A percentile compares a stretch with the other conserved stretches of the same genome.
These are phyloP conservation scores for Petrea volubilis DNA, from an alignment of 257 asterid genomes.

Conservation along the genomic window DNA sequence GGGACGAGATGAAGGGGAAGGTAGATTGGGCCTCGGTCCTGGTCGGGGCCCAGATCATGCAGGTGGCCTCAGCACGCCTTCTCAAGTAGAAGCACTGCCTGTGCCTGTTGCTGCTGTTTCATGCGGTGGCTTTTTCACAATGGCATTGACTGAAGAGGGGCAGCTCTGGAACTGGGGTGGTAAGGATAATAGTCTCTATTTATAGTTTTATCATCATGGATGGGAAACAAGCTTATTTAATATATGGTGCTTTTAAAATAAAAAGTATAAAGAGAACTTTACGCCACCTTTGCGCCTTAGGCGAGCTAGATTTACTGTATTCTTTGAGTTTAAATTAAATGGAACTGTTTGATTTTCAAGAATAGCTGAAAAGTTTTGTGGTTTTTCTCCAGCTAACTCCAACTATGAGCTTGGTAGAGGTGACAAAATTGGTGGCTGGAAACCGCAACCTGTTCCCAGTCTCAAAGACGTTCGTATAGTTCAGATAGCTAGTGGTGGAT, in stretches of 20 bases:
- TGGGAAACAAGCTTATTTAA: not conserved
- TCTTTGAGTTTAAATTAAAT: not conserved
- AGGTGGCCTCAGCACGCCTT: conserved; percentile 88
- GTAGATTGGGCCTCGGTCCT: conserved; percentile 98
- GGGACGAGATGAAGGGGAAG: conserved; percentile 99
- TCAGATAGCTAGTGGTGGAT: conserved; percentile 97
- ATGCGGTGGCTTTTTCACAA: conserved; percentile 97
- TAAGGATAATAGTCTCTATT: conserved; percentile 25
- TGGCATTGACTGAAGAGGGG: conserved; percentile 86
- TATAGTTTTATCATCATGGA: not conserved
- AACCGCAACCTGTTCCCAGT: conserved; percentile 81
- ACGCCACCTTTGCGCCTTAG: not conserved
- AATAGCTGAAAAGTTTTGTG: conserved; percentile 10
- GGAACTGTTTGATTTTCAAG: not conserved
- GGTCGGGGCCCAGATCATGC: conserved; percentile 89
- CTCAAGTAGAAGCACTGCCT: conserved; percentile 70
- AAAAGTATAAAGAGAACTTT: not conserved
- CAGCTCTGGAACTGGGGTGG: conserved; percentile 99
- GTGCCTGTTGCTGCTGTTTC: conserved; percentile 82
- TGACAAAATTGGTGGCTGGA: conserved; percentile 89
- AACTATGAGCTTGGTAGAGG: conserved; percentile 99
- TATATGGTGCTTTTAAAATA: not conserved
- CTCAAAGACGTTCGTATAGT: conserved; percentile 64
- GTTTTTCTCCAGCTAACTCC: conserved; percentile 71
- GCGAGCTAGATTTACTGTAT: not conserved